Evolutionary conservation across 2,329 filamentous ascomycete species (phyloP), one percentile per base, ranked within the genome.

Genomic region (Fusarium anthophilum): DNA sequence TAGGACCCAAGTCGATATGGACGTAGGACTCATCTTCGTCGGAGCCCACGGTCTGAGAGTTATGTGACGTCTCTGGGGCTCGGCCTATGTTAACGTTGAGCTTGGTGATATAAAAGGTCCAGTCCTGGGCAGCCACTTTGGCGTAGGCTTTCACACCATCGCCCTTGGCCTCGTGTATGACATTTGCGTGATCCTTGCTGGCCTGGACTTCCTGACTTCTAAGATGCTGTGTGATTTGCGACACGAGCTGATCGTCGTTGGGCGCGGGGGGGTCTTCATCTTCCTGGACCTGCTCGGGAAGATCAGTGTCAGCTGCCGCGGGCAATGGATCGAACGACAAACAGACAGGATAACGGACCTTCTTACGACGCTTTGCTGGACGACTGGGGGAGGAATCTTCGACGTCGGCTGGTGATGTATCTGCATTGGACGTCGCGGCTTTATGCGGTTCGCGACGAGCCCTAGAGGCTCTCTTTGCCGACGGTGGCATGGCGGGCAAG

Each of bases 1-100:
- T 93, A 0, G 94, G 94, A 3, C 94, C 93, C 38, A 99, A 87
- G 80, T 99, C 96, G 76, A 99, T 96, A 80, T 98, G 93, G 18
- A 98, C 85, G 24, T 60, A 68, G 35, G 84, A 85, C 24, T 87
- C 84, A 20, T 86, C 83, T 48, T 88, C 85, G 39, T 85, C 82
- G 37, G 84, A 83, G 13, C 84, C 82, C 37, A 83, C 85, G 55
- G 85, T 72, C 70, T 79, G 76, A 76, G 76, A 70, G 80, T 83
- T 73, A 66, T 81, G 78, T 61, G 80, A 71, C 43, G 80, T 76
- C 67, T 92, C 91, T 8, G 90, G 89, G 24, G 90, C 90, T 72
- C 94, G 90, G 48, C 94, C 94, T 73, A 96, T 95, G 74, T 93
- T 91, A 79, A 95, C 89, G 60, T 88, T 87, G n/a, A 94, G 87